Percentiles rank a stretch among this genome's conserved stretches.
Evolutionary conservation across 2,329 filamentous ascomycete genomes (phyloP).

Genomic region (Phialophora chinensis): DNA sequence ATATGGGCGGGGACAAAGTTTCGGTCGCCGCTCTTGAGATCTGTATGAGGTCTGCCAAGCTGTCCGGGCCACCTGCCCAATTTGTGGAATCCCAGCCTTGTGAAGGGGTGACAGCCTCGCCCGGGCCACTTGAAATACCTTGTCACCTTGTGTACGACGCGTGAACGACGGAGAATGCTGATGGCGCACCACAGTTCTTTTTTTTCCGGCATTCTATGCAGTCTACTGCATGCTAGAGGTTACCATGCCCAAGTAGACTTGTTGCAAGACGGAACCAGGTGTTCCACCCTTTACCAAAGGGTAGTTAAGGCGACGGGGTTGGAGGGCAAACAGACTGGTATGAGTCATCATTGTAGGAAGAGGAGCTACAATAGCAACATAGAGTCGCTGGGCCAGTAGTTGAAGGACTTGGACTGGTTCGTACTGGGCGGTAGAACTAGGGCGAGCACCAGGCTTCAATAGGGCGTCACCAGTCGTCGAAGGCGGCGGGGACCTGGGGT

Average conservation of each 20-base stretch:
- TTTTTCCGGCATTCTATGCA: background rate
- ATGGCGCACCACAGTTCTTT: background rate
- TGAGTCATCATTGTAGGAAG: background rate
- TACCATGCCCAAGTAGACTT: background rate
- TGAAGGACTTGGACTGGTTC: background rate
- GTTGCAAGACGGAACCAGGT: background rate
- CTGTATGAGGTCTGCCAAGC: conserved; percentile 20
- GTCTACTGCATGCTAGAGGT: background rate
- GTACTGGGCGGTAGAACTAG: background rate
- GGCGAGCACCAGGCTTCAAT: background rate
- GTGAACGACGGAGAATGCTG: background rate
- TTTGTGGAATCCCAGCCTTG: conserved; percentile 3
- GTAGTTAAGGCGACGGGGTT: background rate
- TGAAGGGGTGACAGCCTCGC: conserved; percentile 7
- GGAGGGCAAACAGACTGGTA: background rate
- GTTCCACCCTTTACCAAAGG: background rate
- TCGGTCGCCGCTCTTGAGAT: background rate
- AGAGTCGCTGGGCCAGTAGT: background rate
- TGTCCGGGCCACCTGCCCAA: background rate
- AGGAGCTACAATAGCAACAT: background rate
- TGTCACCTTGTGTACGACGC: background rate
- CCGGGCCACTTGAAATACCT: background rate
- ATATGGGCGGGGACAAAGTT: background rate
- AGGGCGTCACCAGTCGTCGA: background rate
- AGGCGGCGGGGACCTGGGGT: background rate